Percentiles rank a stretch among this genome's conserved stretches.
Evolutionary conservation across 208 protist species (phyloP).

Genomic region (Entamoeba invadens): DNA sequence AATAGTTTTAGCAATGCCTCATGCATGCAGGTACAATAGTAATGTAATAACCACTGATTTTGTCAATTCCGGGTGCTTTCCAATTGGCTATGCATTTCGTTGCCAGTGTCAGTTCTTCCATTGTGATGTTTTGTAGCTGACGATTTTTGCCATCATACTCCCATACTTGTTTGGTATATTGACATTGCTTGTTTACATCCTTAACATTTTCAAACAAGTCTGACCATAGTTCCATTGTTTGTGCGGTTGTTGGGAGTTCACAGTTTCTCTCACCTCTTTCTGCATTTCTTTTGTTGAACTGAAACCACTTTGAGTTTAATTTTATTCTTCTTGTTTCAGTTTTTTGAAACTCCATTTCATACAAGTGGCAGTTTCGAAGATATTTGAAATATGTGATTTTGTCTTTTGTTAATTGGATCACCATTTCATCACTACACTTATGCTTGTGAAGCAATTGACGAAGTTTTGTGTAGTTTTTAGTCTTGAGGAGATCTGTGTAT

Average conservation of each 20-base stretch:
- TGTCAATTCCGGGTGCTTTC: background rate
- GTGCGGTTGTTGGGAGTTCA: background rate
- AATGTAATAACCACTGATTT: background rate
- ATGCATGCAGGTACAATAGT: background rate
- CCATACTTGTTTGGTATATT: background rate
- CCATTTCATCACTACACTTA: background rate
- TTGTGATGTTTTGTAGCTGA: background rate
- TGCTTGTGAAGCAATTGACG: background rate
- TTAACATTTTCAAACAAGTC: background rate
- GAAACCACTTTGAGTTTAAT: background rate
- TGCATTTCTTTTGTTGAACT: background rate
- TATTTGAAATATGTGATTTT: background rate
- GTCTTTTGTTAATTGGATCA: background rate
- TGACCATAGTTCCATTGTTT: background rate
- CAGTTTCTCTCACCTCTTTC: background rate
- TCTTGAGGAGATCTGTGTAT: background rate
- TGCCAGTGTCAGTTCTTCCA: background rate
- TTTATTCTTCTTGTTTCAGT: background rate
- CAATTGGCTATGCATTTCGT: background rate
- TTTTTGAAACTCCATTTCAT: background rate
- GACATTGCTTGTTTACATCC: background rate
- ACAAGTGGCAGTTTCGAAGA: background rate
- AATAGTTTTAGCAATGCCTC: background rate
- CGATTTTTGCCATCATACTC: background rate
- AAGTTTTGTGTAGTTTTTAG: background rate